These are phyloP conservation scores for Apiotrichum domesticum DNA, from an alignment of 1,284 basidiomycete genomes.

Conservation along the genomic window DNA sequence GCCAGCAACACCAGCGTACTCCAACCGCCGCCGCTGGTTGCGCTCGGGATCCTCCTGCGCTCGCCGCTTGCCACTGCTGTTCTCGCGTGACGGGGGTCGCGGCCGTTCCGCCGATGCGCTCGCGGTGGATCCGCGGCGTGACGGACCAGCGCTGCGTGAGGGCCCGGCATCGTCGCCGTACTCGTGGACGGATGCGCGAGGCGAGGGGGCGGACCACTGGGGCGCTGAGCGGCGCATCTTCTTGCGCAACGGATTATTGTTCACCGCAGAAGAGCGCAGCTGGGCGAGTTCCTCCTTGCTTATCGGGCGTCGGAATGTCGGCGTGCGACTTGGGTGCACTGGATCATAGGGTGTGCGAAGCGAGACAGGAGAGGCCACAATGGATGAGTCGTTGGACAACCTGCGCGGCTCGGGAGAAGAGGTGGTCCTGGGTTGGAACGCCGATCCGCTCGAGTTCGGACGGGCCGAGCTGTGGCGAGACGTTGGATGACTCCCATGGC, in stretches of 20 bases:
- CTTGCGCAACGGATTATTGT: conserved; percentile 33
- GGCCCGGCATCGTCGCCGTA: conserved; percentile 1
- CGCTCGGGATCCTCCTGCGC: not conserved
- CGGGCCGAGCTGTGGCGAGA: conserved; percentile 29
- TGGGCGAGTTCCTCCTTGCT: conserved; percentile 26
- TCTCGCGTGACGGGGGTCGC: not conserved
- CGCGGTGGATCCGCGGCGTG: conserved; percentile 9
- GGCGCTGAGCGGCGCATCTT: conserved; percentile 18
- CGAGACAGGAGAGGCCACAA: not conserved
- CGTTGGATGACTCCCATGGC: not conserved
- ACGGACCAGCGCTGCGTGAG: conserved; percentile 2
- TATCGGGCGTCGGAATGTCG: conserved; percentile 23
- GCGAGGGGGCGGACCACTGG: conserved; percentile 35
- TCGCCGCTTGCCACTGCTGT: not conserved
- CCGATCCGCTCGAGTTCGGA: conserved; percentile 6
- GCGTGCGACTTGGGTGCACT: conserved; percentile 15
- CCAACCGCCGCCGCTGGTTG: not conserved
- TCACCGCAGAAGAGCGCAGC: conserved; percentile 16
- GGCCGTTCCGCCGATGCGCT: not conserved
- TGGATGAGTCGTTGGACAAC: conserved; percentile 13
- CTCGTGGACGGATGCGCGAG: conserved; percentile 4
- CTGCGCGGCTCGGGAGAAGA: conserved; percentile 22
- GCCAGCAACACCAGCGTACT: conserved; percentile 30
- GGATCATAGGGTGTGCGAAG: conserved; percentile 29
- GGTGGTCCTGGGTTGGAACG: not conserved